Base-by-base conservation (phyloP, 768 basidiomycete species). In the Antrodiella citrinella region DNA sequence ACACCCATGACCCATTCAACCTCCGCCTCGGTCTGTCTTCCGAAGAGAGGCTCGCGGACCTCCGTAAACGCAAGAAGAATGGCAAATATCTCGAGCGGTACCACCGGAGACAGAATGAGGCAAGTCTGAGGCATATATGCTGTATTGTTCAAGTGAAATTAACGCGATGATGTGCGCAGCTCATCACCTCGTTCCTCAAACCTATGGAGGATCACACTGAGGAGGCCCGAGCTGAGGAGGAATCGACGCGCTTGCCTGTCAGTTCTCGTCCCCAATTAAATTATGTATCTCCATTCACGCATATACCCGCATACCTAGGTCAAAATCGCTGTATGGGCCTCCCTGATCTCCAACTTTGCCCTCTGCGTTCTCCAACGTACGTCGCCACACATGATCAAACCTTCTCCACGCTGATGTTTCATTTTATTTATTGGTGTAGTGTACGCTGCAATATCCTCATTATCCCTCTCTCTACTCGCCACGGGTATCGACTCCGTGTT, bases 401-500 rank as follows among this genome's bases (percentile, higher is more conserved):
- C n/a, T n/a, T n/a, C n/a, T n/a, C n/a, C n/a, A n/a, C n/a, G n/a
- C n/a, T n/a, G n/a, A n/a, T n/a, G n/a, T n/a, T n/a, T n/a, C n/a
- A n/a, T n/a, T n/a, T 4, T 45, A 39, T 49, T 23, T 45, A 50
- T 51, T 43, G 13, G 18, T 18, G 20, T 43, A 92, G 89, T 99
- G 59, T 99, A 97, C 62, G 95, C 90, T 11, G 95, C 96, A 11
- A 75, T 90, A 47, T 87, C 88, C 1, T 85, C 91, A 1, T 54
- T 78, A 3, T 95, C 91, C 0, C 71, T 97, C 3, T 91, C 92
- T 3, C 72, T 97, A 45, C 77, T 97, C 52, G 91, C 92, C 10
- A 95, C 92, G 1, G 86, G 78, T 7, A 86, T 94, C 60, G 95
- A 98, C 63, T 82, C 93, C 11, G 72, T 88, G 13, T 90, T 84